These are phyloP conservation scores for Blakeslea trispora DNA, from an alignment of 371 early-diverging fungal genomes.

Conservation along the genomic window DNA sequence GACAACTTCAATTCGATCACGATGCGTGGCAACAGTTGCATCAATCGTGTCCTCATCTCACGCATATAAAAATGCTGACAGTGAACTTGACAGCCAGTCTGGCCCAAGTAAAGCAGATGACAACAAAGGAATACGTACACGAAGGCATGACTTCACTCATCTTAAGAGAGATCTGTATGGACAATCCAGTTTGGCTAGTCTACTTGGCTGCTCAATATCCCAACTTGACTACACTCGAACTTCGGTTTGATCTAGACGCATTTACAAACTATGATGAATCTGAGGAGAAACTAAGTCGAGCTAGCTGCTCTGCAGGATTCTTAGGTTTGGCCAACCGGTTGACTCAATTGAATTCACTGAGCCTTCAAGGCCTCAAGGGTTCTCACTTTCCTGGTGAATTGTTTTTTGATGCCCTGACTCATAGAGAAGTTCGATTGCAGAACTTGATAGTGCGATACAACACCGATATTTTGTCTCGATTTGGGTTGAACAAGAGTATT, in stretches of 20 bases:
- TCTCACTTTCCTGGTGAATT: slow-evolving; percentile 9
- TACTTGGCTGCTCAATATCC: slow-evolving; percentile 11
- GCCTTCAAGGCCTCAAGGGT: not conserved
- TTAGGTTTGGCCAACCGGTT: slow-evolving; percentile 1
- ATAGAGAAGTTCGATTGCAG: not conserved
- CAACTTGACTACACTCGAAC: not conserved
- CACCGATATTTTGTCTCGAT: not conserved
- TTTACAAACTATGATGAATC: slow-evolving; percentile 10
- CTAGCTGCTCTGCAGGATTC: not conserved
- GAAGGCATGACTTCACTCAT: slow-evolving; percentile 1
- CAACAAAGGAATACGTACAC: not conserved
- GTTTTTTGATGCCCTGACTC: not conserved
- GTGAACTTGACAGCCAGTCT: not conserved
- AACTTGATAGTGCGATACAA: not conserved
- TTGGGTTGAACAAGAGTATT: not conserved
- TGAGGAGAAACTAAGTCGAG: not conserved
- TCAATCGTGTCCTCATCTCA: not conserved
- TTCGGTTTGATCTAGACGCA: slow-evolving; percentile 5
- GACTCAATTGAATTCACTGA: not conserved
- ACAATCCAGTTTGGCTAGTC: slow-evolving; percentile 9
- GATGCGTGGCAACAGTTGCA: slow-evolving; percentile 4
- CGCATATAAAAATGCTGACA: not conserved
- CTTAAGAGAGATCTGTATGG: not conserved
- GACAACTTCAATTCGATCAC: slow-evolving; percentile 2
- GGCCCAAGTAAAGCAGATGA: not conserved